Base-by-base conservation (phyloP, 2,329 filamentous ascomycete genomes). In the Fusarium citri region DNA sequence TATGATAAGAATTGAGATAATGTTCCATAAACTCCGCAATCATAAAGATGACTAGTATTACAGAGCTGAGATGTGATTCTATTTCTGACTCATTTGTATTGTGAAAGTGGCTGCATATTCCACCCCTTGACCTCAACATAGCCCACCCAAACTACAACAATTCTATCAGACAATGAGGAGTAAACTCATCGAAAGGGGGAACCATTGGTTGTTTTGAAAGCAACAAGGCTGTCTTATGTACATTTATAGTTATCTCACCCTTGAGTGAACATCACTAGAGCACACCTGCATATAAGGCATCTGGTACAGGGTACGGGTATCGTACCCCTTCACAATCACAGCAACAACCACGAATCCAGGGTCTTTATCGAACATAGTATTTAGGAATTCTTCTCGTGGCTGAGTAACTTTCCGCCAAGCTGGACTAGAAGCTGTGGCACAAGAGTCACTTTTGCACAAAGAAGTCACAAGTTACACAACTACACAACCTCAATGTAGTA, bases 31-130 rank as follows among this genome's bases (percentile, higher is more conserved):
- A 18, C 15, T 12, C 3, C 41, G 3, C 41, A 22, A 11, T 23
- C 16, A 23, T 16, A 22, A 66, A n/a, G 4, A 7, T 37, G 34
- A 12, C 18, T n/a, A 37, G 34, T 37, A 37, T 37, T 37, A 5
- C 16, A n/a, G 34, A 37, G 34, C 34, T 58, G 46, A 46, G 14
- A 26, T 25, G 22, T 23, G 69, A 63, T 69, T 67, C 72, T 74
- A 72, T 72, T 71, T 71, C 48, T 68, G 42, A 71, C 23, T 40
- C 54, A 55, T 40, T 49, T 30, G 51, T 34, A 59, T 58, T 34
- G 50, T 61, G 41, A 40, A 69, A 22, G 58, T 46, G 46, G 26
- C 62, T 69, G 56, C 59, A 60, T 56, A 23, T 46, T 42, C 18
- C 28, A 25, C 12, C 43, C 7, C 6, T 50, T 10, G 47, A 37